A percentile compares a stretch with the other conserved stretches of the same genome.
Conservation (phyloP, 1,284 basidiomycete species). For the Cutaneotrichosporon sp. region DNA sequence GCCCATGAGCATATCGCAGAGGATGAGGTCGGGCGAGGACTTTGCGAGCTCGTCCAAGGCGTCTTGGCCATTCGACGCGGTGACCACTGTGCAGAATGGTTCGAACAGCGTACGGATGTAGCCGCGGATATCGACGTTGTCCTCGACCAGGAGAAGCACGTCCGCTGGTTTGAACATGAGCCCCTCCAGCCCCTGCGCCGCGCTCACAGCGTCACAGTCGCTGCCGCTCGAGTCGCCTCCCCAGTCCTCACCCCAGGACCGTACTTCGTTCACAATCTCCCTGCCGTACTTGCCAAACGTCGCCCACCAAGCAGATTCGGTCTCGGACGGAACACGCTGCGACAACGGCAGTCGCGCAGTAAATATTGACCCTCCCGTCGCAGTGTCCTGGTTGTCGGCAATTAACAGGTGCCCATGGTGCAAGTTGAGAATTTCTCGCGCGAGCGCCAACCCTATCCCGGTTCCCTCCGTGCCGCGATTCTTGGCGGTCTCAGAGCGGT, state of each 20-base stretch:
- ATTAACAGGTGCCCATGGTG: slow-evolving; percentile 48
- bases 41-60: slow-evolving; percentile 32
- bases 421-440: slow-evolving; percentile 47
- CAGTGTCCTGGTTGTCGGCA: background rate
- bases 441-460: slow-evolving; percentile 23
- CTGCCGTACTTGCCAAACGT: slow-evolving; percentile 19
- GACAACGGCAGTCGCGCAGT: slow-evolving; percentile 19
- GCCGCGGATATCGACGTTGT: slow-evolving; percentile 34
- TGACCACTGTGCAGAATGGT: slow-evolving; percentile 37
- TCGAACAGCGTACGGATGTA: slow-evolving; percentile 41
- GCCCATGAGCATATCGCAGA: slow-evolving; percentile 37
- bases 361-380: slow-evolving; percentile 19
- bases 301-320: too few species aligned
- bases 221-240: background rate
- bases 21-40: slow-evolving; percentile 22
- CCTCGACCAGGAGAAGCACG: slow-evolving; percentile 35
- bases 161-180: slow-evolving; percentile 30
- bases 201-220: background rate
- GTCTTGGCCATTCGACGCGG: slow-evolving; percentile 38
- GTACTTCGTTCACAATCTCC: background rate
- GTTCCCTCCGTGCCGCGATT: slow-evolving; percentile 11
- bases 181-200: slow-evolving; percentile 21
- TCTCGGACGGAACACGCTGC: background rate
- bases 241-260: slow-evolving; percentile 1
- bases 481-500: slow-evolving; percentile 26